phyloP scores from a whole-genome alignment of 768 basidiomycete species.

The Udeniomyces megalosporus region DNA sequence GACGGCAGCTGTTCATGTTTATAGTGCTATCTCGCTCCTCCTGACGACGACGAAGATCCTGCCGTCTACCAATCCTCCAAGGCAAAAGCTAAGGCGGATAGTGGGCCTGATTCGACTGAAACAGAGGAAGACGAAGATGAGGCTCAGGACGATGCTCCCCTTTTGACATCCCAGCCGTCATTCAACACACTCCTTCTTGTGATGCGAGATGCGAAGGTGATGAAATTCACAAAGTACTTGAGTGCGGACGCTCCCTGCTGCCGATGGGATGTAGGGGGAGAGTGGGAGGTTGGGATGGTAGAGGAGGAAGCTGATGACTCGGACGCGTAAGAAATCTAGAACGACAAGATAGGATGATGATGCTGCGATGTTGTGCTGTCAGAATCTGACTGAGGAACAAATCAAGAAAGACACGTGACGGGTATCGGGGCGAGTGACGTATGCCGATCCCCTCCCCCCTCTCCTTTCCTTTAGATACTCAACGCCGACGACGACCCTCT shows the following conservation, averaged over 20 bases:
- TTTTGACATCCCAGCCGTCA: constrained; percentile 71
- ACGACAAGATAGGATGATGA: too few species aligned
- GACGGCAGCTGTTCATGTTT: not conserved
- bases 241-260: constrained; percentile 76
- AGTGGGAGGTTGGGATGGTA: constrained; percentile 77
- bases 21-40: constrained; percentile 80
- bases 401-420: too few species aligned
- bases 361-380: too few species aligned
- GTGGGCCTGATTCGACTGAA: constrained; percentile 15
- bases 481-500: too few species aligned
- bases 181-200: constrained; percentile 83
- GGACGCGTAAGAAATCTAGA: constrained; percentile 24
- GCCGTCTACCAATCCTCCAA: constrained; percentile 64
- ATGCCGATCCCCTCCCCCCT: too few species aligned
- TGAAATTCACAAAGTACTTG: constrained; percentile 85
- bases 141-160: constrained; percentile 56
- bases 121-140: constrained; percentile 33
- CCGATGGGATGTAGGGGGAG: constrained; percentile 81
- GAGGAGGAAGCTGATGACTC: constrained; percentile 42
- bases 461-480: too few species aligned
- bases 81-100: constrained; percentile 25
- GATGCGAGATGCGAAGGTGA: constrained; percentile 76
- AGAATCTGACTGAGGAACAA: too few species aligned
- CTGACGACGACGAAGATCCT: constrained; percentile 87
- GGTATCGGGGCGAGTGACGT: too few species aligned